These are phyloP conservation scores for Naematelia aurantialba DNA, from an alignment of 768 basidiomycete genomes.

Conservation along the genomic window DNA sequence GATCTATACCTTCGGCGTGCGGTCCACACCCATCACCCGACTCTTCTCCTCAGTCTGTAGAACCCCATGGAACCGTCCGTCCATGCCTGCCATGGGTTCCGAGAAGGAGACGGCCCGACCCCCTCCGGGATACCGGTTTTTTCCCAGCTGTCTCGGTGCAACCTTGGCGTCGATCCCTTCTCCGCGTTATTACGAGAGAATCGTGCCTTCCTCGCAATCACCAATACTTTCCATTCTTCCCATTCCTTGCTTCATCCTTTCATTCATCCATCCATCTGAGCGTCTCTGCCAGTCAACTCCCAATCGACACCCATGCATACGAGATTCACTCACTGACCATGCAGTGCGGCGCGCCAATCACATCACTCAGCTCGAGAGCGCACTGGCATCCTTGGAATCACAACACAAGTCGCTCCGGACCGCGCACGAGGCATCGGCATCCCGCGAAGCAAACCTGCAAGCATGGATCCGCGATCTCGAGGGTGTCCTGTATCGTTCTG, in stretches of 20 bases:
- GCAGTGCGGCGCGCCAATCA: constrained; percentile 36
- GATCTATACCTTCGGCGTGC: too few species aligned
- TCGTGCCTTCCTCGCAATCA: neutral
- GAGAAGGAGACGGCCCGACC: too few species aligned
- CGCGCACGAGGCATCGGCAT: constrained; percentile 8
- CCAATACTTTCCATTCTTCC: too few species aligned
- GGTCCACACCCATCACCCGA: too few species aligned
- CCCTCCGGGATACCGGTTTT: too few species aligned
- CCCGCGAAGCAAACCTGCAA: constrained; percentile 17
- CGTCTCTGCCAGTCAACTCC: too few species aligned
- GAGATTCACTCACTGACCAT: constrained; percentile 8
- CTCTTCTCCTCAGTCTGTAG: too few species aligned
- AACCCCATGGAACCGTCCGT: too few species aligned
- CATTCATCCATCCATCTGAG: too few species aligned
- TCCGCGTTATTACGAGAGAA: neutral
- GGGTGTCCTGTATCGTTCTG: constrained; percentile 17
- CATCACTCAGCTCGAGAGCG: constrained; percentile 24
- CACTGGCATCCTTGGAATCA: constrained; percentile 11
- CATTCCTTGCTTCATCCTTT: too few species aligned
- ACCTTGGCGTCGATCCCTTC: neutral
- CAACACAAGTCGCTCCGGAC: constrained; percentile 16
- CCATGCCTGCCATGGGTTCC: too few species aligned
- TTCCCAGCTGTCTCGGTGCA: neutral
- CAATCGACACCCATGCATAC: too few species aligned
- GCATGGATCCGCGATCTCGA: constrained; percentile 27